A percentile compares a stretch with the other conserved stretches of the same genome.
These are phyloP conservation scores for Neocatenulostroma microsporum DNA, from an alignment of 2,329 filamentous ascomycete genomes.

Conservation along the genomic window DNA sequence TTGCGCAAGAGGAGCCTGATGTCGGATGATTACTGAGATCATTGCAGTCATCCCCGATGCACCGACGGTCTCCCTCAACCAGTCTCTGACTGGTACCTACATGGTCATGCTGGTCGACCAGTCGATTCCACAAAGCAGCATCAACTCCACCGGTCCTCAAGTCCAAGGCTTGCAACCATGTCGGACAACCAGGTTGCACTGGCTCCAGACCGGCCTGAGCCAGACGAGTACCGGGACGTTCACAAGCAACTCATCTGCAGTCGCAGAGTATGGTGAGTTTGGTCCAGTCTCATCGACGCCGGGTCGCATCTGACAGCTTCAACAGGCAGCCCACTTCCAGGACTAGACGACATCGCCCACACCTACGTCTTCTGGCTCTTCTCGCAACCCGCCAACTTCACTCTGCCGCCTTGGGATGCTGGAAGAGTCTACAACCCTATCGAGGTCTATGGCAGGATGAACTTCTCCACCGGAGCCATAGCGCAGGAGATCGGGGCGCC, in stretches of 20 bases:
- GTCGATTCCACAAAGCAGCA: constrained; percentile 14
- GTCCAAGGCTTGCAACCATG: constrained; percentile 19
- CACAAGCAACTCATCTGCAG: constrained; percentile 11
- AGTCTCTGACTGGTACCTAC: constrained; percentile 12
- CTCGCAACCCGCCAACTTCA: constrained; percentile 19
- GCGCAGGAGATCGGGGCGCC: constrained; percentile 15
- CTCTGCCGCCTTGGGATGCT: constrained; percentile 15
- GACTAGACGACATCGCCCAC: constrained; percentile 22
- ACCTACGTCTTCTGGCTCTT: constrained; percentile 27
- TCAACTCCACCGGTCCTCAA: constrained; percentile 14
- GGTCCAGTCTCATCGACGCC: not conserved
- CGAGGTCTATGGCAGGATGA: constrained; percentile 13
- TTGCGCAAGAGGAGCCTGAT: no score
- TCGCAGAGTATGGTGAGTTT: constrained; percentile 20
- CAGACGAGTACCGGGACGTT: constrained; percentile 16
- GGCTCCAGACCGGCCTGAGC: constrained; percentile 21
- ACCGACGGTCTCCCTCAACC: constrained; percentile 7
- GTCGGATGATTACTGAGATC: not conserved
- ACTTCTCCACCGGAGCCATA: constrained; percentile 19
- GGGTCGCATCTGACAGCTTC: not conserved
- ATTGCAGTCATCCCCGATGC: constrained; percentile 8
- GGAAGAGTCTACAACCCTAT: constrained; percentile 10
- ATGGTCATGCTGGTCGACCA: constrained; percentile 23
- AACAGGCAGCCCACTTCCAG: constrained; percentile 16
- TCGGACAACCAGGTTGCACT: constrained; percentile 26